Evolutionary conservation across 495 filamentous ascomycete species (phyloP).

Genomic region (Aspergillus taichungensis): DNA sequence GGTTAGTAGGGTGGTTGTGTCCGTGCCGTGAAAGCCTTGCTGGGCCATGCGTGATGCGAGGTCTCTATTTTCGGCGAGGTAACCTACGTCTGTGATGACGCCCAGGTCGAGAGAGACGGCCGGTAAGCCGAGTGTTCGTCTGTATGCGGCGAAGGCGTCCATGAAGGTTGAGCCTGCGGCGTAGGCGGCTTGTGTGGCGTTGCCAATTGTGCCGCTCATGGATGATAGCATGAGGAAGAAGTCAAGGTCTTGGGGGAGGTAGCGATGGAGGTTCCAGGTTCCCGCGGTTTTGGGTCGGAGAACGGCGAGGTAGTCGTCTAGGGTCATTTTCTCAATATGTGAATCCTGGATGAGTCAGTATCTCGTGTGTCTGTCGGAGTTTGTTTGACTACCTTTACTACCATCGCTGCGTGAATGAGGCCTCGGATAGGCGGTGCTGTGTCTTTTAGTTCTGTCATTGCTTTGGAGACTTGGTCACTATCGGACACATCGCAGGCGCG

Average conservation of each 20-base stretch:
- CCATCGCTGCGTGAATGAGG: slow-evolving; percentile 23
- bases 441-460: too few species aligned
- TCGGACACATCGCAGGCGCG: too few species aligned
- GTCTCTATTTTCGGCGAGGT: slow-evolving; percentile 32
- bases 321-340: slow-evolving; percentile 17
- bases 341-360: slow-evolving; percentile 16
- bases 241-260: slow-evolving; percentile 21
- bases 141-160: slow-evolving; percentile 28
- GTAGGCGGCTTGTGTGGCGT: slow-evolving; percentile 43
- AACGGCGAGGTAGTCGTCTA: slow-evolving; percentile 14
- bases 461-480: too few species aligned
- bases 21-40: slow-evolving; percentile 20
- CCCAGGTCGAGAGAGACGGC: slow-evolving; percentile 46
- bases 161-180: slow-evolving; percentile 37
- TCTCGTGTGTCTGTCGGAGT: background rate
- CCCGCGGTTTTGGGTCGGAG: slow-evolving; percentile 28
- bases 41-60: slow-evolving; percentile 15
- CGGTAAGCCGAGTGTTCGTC: slow-evolving; percentile 12
- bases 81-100: slow-evolving; percentile 47
- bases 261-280: slow-evolving; percentile 21
- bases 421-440: slow-evolving; percentile 5
- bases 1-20: slow-evolving; percentile 11
- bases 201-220: slow-evolving; percentile 21
- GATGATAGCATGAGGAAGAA: slow-evolving; percentile 45
- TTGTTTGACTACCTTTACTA: slow-evolving; percentile 7